Evolutionary conservation across 2,329 filamentous ascomycete genomes (phyloP).

Genomic region (Chaetomium sp.): DNA sequence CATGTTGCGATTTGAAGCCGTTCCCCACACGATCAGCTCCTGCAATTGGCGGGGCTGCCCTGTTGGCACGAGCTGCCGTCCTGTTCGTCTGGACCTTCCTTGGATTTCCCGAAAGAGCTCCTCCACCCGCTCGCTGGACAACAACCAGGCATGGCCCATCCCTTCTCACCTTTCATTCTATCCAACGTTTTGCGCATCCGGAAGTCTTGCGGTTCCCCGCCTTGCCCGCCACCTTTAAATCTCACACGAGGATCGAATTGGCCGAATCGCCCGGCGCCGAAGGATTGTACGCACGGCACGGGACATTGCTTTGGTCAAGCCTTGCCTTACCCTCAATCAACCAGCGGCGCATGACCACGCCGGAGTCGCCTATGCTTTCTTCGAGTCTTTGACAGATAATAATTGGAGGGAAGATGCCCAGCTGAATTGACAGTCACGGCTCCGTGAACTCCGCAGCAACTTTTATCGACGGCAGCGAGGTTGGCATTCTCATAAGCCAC

Average conservation of each 20-base stretch:
- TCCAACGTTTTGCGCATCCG: background rate
- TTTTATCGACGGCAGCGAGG: no score
- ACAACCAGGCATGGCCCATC: background rate
- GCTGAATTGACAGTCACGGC: no score
- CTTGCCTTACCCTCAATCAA: no score
- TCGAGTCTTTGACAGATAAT: no score
- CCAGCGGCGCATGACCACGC: no score
- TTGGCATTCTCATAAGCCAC: no score
- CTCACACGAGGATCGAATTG: conserved; percentile 7
- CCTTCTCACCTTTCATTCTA: no score
- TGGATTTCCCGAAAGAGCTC: background rate
- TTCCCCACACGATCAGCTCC: conserved; percentile 2
- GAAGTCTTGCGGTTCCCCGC: background rate
- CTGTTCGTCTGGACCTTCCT: background rate
- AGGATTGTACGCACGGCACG: conserved; percentile 22
- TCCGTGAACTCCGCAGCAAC: no score
- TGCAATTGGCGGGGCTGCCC: background rate
- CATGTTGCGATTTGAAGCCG: background rate
- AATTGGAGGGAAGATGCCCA: no score
- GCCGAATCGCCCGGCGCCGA: conserved; percentile 15
- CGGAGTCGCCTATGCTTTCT: no score
- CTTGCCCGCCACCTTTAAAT: background rate
- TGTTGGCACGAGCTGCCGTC: background rate
- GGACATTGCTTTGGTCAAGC: conserved; percentile 4
- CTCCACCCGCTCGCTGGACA: background rate